Evolutionary conservation across 2,329 filamentous ascomycete genomes (phyloP).

Genomic region (Grosmannia huntii): DNA sequence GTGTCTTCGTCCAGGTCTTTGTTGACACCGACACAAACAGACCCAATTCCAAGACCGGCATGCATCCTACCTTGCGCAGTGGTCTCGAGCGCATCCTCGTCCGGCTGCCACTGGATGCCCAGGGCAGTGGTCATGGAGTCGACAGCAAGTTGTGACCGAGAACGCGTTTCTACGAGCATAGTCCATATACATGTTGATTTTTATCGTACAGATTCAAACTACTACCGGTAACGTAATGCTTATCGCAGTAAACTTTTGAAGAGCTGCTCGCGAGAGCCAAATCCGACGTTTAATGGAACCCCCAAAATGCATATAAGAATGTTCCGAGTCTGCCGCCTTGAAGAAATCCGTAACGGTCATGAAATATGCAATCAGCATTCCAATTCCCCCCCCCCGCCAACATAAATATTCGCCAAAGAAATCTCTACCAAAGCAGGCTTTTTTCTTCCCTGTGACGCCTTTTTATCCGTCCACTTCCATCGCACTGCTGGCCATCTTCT

Average conservation of each 20-base stretch:
- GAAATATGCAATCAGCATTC: constrained; percentile 1
- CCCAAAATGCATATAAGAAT: background rate
- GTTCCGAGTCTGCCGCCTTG: background rate
- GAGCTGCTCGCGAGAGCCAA: constrained; percentile 2
- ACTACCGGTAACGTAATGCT: background rate
- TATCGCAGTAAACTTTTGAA: background rate
- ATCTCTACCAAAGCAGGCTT: background rate
- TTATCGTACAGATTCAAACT: background rate
- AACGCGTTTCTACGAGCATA: background rate
- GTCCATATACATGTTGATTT: background rate
- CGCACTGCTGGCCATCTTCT: background rate
- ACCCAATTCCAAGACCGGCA: constrained; percentile 47
- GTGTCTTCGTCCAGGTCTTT: constrained; percentile 79
- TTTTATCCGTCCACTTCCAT: constrained; percentile 9
- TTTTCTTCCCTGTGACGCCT: background rate
- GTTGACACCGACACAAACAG: constrained; percentile 61
- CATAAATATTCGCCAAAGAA: background rate
- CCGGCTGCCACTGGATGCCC: constrained; percentile 4
- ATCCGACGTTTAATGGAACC: constrained; percentile 2
- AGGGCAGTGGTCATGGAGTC: background rate
- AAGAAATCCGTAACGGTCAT: constrained; percentile 7
- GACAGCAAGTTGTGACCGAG: background rate
- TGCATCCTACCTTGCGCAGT: constrained; percentile 43
- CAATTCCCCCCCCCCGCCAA: background rate
- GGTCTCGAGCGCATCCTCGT: constrained; percentile 46